These are phyloP conservation scores for Cucumis variabilis DNA, from an alignment of 331 rosid genomes.

Conservation along the genomic window DNA sequence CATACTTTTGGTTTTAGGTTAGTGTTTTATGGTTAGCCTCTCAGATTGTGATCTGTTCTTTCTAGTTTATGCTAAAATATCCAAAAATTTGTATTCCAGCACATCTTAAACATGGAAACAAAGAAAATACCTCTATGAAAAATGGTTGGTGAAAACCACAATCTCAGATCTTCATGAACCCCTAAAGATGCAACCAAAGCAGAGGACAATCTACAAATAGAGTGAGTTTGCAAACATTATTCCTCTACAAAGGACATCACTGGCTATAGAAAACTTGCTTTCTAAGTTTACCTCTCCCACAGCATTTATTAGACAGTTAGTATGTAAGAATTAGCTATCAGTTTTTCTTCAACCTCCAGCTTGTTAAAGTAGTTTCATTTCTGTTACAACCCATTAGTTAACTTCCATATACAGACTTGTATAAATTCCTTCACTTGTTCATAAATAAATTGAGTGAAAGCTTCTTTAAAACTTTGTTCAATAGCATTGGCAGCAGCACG, in stretches of 20 bases:
- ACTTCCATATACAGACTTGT: too few relatives aligned
- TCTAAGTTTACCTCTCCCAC: constrained; percentile 83
- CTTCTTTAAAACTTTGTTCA: too few relatives aligned
- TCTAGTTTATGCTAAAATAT: constrained; percentile 7
- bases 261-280: constrained; percentile 81
- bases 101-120: background rate
- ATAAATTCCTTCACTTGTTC: too few relatives aligned
- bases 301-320: too few relatives aligned
- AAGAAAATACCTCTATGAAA: constrained; percentile 18
- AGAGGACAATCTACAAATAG: constrained; percentile 57
- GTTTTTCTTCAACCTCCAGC: too few relatives aligned
- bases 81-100: background rate
- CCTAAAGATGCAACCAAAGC: constrained; percentile 34
- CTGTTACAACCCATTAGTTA: too few relatives aligned
- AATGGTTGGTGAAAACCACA: constrained; percentile 33
- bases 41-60: constrained; percentile 18
- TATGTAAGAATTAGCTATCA: too few relatives aligned
- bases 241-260: constrained; percentile 95
- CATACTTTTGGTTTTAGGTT: background rate
- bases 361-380: too few relatives aligned
- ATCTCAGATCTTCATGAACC: background rate
- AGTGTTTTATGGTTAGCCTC: constrained; percentile 9
- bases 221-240: constrained; percentile 98
- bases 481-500: constrained; percentile 89
- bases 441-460: too few relatives aligned